These are phyloP conservation scores for Begonia loranthoides DNA, from an alignment of 306 rosid species.

Conservation along the genomic window DNA sequence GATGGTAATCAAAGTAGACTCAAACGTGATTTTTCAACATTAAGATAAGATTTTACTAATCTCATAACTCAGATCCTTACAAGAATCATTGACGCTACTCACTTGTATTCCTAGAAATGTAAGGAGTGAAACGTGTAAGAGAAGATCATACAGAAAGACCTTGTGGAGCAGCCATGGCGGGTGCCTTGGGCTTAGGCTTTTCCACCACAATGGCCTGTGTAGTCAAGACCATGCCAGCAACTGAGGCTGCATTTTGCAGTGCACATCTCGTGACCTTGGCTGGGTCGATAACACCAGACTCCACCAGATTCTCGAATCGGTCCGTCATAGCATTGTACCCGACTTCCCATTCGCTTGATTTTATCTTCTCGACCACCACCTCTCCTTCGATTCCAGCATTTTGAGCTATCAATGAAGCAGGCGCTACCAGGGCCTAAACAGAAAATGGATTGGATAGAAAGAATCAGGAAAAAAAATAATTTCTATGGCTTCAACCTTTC, in stretches of 20 bases:
- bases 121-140: too few relatives aligned
- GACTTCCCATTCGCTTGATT: constrained; percentile 61
- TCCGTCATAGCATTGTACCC: constrained; percentile 95
- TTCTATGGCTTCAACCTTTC: too few relatives aligned
- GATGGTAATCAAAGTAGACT: too few relatives aligned
- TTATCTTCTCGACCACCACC: constrained; percentile 92
- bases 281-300: constrained; percentile 89
- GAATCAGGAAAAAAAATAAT: too few relatives aligned
- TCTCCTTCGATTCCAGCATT: constrained; percentile 98
- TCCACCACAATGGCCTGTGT: constrained; percentile 98
- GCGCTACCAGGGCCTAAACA: constrained; percentile 69
- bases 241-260: constrained; percentile 87
- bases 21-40: too few relatives aligned
- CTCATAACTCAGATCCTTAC: too few relatives aligned
- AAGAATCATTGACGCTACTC: too few relatives aligned
- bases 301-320: constrained; percentile 80
- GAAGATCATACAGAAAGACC: constrained; percentile 46
- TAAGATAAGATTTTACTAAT: too few relatives aligned
- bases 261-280: constrained; percentile 96
- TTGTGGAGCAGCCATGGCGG: constrained; percentile 46
- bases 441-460: neutral
- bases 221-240: constrained; percentile 97
- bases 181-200: constrained; percentile 69
- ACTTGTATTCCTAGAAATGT: too few relatives aligned
- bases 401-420: constrained; percentile 89